phyloP scores from a whole-genome alignment of 306 rosid species.

The Acacia melanoxylon region DNA sequence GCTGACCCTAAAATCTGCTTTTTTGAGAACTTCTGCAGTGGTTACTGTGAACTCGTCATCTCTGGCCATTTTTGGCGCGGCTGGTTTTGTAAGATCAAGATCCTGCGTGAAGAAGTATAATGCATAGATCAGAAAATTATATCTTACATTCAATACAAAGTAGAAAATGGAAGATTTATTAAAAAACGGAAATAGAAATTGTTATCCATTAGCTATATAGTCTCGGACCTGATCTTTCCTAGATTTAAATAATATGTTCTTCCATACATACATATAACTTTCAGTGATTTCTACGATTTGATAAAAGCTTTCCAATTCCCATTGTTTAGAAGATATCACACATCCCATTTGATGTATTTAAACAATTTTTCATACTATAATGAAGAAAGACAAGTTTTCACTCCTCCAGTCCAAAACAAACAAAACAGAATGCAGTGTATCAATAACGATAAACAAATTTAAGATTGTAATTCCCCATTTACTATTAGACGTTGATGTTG shows the following conservation, averaged over 20 bases:
- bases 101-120: constrained; percentile 36
- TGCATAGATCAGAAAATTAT: constrained; percentile 26
- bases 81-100: constrained; percentile 52
- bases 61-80: not conserved
- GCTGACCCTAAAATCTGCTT: constrained; percentile 58
- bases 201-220: not conserved
- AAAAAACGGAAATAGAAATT: not conserved
- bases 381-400: not conserved
- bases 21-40: constrained; percentile 51
- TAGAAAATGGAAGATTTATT: not conserved
- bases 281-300: not conserved
- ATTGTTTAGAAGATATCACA: not conserved
- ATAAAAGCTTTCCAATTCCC: not conserved
- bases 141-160: not conserved
- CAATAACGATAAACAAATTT: not conserved
- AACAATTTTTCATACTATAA: not conserved
- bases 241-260: not conserved
- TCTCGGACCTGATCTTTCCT: not conserved
- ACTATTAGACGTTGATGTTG: not conserved
- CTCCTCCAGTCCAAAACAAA: not conserved
- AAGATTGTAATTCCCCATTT: not conserved
- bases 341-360: not conserved
- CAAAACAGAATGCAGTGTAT: not conserved
- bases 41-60: constrained; percentile 34
- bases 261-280: not conserved